phyloP scores from a whole-genome alignment of 768 basidiomycete genomes.

The Suillus variegatus region DNA sequence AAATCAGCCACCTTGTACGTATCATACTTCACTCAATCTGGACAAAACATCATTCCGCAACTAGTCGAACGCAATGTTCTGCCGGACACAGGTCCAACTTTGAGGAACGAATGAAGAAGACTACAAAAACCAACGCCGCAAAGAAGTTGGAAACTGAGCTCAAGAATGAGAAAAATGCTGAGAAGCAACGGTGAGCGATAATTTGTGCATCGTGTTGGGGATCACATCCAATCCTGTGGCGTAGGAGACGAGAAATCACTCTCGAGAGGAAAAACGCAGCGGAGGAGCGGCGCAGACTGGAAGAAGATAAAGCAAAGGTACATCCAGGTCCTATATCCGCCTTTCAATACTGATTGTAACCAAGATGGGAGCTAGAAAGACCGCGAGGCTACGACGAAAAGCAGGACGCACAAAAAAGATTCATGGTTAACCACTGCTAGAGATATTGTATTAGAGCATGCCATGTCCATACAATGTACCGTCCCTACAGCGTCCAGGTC shows the following conservation, averaged over 20 bases:
- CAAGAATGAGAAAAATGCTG: constrained; percentile 74
- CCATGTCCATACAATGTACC: constrained; percentile 1
- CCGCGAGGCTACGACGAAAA: constrained; percentile 69
- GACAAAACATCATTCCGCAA: neutral
- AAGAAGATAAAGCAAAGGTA: constrained; percentile 37
- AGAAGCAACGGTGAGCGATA: constrained; percentile 53
- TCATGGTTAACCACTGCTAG: constrained; percentile 51
- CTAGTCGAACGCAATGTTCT: constrained; percentile 64
- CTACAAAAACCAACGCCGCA: constrained; percentile 63
- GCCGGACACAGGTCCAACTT: constrained; percentile 69
- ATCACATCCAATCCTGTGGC: constrained; percentile 5
- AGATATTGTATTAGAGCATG: constrained; percentile 14
- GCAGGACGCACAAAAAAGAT: constrained; percentile 81
- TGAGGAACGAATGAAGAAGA: constrained; percentile 69
- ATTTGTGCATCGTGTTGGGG: neutral
- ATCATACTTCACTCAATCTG: neutral
- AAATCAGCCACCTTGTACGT: constrained; percentile 56
- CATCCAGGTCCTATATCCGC: neutral
- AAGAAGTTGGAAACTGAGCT: constrained; percentile 75
- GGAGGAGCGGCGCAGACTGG: constrained; percentile 67
- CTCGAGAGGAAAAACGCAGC: constrained; percentile 69
- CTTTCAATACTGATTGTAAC: constrained; percentile 8
- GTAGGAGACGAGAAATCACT: constrained; percentile 67
- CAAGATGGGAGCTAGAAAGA: constrained; percentile 81
- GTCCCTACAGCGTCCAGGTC: constrained; percentile 67